A percentile compares a stretch with the other conserved stretches of the same genome.
Evolutionary conservation across 495 filamentous ascomycete genomes (phyloP).

Genomic region (Glutinoglossum americanum): DNA sequence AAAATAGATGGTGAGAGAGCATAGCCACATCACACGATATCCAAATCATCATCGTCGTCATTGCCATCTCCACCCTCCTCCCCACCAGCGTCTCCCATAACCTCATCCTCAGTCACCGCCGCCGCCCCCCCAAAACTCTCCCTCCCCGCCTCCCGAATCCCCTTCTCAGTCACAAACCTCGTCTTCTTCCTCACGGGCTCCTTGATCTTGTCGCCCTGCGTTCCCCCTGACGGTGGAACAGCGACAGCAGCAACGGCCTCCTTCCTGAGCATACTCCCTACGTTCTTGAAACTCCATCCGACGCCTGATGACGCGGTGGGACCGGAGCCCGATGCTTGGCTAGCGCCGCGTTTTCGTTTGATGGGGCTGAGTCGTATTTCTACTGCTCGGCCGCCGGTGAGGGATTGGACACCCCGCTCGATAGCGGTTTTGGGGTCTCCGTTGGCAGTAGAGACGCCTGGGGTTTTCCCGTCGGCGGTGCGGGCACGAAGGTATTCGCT

Average conservation of each 20-base stretch:
- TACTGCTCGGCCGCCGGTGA: conserved; percentile 32
- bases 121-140: conserved; percentile 38
- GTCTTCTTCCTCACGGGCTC: conserved; percentile 50
- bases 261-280: background rate
- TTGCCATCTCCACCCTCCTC: too few species aligned
- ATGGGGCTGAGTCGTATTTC: conserved; percentile 49
- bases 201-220: background rate
- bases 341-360: conserved; percentile 34
- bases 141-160: conserved; percentile 52
- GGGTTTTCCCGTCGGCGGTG: conserved; percentile 2
- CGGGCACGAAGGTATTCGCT: conserved; percentile 49
- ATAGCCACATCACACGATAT: conserved; percentile 3
- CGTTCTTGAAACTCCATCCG: background rate
- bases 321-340: background rate
- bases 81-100: background rate
- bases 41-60: conserved; percentile 8
- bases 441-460: background rate
- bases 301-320: background rate
- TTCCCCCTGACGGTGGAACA: background rate
- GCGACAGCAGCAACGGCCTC: background rate
- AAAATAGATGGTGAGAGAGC: background rate
- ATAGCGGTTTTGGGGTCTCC: background rate
- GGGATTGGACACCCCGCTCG: conserved; percentile 18
- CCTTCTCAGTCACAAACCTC: conserved; percentile 55
- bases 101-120: background rate